Evolutionary conservation across 2,329 filamentous ascomycete species (phyloP), one percentile per base, ranked within the genome.

Genomic region (Aphanocladium album): DNA sequence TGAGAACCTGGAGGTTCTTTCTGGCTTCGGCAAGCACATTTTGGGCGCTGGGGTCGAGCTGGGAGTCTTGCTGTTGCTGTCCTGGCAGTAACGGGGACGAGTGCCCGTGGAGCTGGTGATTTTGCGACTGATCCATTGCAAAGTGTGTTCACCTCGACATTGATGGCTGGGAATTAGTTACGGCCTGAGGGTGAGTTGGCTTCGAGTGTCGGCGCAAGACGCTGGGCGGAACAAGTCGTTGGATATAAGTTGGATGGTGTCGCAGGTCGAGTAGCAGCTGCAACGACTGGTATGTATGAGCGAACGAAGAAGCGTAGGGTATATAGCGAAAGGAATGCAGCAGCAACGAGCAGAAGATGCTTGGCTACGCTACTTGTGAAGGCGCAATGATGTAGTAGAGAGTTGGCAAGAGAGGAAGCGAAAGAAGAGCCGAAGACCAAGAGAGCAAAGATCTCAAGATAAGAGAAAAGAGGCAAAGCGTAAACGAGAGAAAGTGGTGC

Each of bases 11-110:
- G 7, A 79, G 72, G 61, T 78, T 79, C 66, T 77, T 76, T 50
- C 77, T 70, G 49, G 77, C 77, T 67, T 79, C 77, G 21, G 73
- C 75, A 60, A 79, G 72, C 57, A 79, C 73, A 69, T 79, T 74
- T 63, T 77, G 75, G 17, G 77, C 71, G 23, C 72, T 74, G 45
- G 74, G 67, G 45, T 74, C 73, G 61, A 65, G 65, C 30, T 70
- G 67, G 63, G 66, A 62, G 64, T 67, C 57, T 49, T 66, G 67
- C 51, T 64, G 57, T 47, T 66, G 66, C n/a, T 60, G 57, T 53
- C 64, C 64, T 5, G 61, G 60, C 25, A 67, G 64, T 43, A 65
- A 64, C 54, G 67, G 62, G 9, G 67, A 65, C 1, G 65, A 65
- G 47, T 65, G 65, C n/a, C 66, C 69, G 43, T 69, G 68, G 59